phyloP scores from a whole-genome alignment of 352 stramenopile genomes.

The Phytophthora europaea region DNA sequence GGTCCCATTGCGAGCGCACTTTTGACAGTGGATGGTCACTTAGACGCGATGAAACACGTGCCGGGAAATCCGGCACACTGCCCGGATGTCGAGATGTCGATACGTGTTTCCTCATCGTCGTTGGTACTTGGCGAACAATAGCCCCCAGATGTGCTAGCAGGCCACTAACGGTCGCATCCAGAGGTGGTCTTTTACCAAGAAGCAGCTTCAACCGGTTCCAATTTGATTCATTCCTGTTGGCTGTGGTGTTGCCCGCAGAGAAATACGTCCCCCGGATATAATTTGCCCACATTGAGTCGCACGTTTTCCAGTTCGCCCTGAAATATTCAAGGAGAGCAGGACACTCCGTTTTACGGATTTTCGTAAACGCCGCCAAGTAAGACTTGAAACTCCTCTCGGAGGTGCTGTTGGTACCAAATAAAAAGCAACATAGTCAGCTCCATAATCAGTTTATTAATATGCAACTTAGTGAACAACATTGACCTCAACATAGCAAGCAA shows the following conservation, averaged over 20 bases:
- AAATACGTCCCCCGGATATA: slow-evolving; percentile 16
- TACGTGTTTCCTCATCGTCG: slow-evolving; percentile 2
- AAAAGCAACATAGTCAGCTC: not conserved
- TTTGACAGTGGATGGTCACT: not conserved
- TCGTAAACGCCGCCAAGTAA: not conserved
- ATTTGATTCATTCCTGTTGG: slow-evolving; percentile 35
- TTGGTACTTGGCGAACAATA: slow-evolving; percentile 2
- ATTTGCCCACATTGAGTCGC: slow-evolving; percentile 29
- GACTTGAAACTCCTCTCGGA: not conserved
- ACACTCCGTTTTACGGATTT: not conserved
- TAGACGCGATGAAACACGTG: not conserved
- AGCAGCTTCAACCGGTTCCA: slow-evolving; percentile 36
- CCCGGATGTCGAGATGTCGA: slow-evolving; percentile 2
- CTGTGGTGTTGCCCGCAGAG: slow-evolving; percentile 28
- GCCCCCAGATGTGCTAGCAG: slow-evolving; percentile 15
- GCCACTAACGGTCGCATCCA: slow-evolving; percentile 3
- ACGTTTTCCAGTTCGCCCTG: slow-evolving; percentile 19
- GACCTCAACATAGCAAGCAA: slow-evolving; percentile 4
- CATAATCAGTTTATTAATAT: not conserved
- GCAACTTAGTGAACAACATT: not conserved
- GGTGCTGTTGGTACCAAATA: not conserved
- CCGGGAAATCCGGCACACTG: slow-evolving; percentile 8
- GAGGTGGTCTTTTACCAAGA: slow-evolving; percentile 5
- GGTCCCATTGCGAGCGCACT: not conserved
- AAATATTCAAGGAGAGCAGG: slow-evolving; percentile 15